These are phyloP conservation scores for Pseudonectria foliicola DNA, from an alignment of 2,329 filamentous ascomycete genomes.

Conservation along the genomic window DNA sequence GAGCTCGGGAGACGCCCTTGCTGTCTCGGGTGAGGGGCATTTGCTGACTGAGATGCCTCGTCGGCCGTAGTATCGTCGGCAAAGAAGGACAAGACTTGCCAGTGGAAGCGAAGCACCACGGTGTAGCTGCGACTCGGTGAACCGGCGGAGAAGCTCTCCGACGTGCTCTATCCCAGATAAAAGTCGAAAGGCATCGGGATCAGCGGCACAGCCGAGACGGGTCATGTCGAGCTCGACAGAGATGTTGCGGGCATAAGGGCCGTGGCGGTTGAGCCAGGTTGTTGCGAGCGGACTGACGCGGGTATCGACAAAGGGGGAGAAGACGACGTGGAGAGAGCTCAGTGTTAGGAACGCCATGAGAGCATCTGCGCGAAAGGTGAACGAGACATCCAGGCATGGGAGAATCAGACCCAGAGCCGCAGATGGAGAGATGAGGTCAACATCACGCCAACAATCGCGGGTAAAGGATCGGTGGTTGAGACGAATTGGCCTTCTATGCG, in stretches of 20 bases:
- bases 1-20: background rate
- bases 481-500: slow-evolving; percentile 17
- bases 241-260: slow-evolving; percentile 28
- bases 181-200: slow-evolving; percentile 16
- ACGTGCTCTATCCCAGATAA: slow-evolving; percentile 18
- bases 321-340: slow-evolving; percentile 31
- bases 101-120: slow-evolving; percentile 17
- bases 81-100: slow-evolving; percentile 26
- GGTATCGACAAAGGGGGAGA: slow-evolving; percentile 29
- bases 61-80: slow-evolving; percentile 28
- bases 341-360: slow-evolving; percentile 28
- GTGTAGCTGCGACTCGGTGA: slow-evolving; percentile 20
- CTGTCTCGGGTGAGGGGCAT: background rate
- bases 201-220: slow-evolving; percentile 26
- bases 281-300: slow-evolving; percentile 28
- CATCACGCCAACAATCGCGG: slow-evolving; percentile 27
- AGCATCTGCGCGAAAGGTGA: slow-evolving; percentile 30
- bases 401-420: slow-evolving; percentile 18
- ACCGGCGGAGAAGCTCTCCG: slow-evolving; percentile 19
- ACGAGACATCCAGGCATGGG: slow-evolving; percentile 25
- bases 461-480: slow-evolving; percentile 23
- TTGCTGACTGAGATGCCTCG: background rate
- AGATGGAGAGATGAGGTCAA: slow-evolving; percentile 26
- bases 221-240: slow-evolving; percentile 36
- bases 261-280: slow-evolving; percentile 29